phyloP scores from a whole-genome alignment of 1,284 basidiomycete species.

The Megacollybia platyphylla region DNA sequence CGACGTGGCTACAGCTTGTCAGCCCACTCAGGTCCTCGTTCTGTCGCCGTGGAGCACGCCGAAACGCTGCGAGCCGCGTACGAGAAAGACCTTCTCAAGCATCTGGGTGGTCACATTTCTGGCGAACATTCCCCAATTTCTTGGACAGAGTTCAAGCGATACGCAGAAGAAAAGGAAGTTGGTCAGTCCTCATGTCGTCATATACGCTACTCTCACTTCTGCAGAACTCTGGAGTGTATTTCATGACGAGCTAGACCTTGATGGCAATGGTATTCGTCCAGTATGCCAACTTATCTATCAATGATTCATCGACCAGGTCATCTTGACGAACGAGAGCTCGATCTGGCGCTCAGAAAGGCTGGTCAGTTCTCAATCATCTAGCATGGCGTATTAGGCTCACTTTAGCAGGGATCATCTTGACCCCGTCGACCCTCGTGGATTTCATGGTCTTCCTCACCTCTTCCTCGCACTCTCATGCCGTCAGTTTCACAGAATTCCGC shows the following conservation, averaged over 20 bases:
- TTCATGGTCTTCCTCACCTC: slow-evolving; percentile 72
- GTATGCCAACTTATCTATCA: too few species aligned
- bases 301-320: slow-evolving; percentile 13
- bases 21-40: slow-evolving; percentile 11
- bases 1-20: slow-evolving; percentile 8
- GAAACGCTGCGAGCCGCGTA: slow-evolving; percentile 60
- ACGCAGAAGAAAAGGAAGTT: slow-evolving; percentile 66
- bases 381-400: slow-evolving; percentile 4
- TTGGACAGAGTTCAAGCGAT: slow-evolving; percentile 72
- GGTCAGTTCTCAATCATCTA: slow-evolving; percentile 27
- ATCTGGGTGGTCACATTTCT: slow-evolving; percentile 40
- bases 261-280: slow-evolving; percentile 51
- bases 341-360: slow-evolving; percentile 56
- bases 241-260: slow-evolving; percentile 78
- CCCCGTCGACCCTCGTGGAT: slow-evolving; percentile 55
- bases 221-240: slow-evolving; percentile 83
- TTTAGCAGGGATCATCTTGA: slow-evolving; percentile 54
- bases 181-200: slow-evolving; percentile 30
- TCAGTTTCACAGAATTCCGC: slow-evolving; percentile 80
- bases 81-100: slow-evolving; percentile 62
- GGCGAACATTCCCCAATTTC: slow-evolving; percentile 37
- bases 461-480: slow-evolving; percentile 51
- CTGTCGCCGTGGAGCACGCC: slow-evolving; percentile 56
- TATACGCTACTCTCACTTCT: slow-evolving; percentile 12
- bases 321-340: slow-evolving; percentile 63